Evolutionary conservation across 371 early-diverging fungal genomes (phyloP), one percentile per base, ranked within the genome.

Genomic region (Mucor velutinosus): DNA sequence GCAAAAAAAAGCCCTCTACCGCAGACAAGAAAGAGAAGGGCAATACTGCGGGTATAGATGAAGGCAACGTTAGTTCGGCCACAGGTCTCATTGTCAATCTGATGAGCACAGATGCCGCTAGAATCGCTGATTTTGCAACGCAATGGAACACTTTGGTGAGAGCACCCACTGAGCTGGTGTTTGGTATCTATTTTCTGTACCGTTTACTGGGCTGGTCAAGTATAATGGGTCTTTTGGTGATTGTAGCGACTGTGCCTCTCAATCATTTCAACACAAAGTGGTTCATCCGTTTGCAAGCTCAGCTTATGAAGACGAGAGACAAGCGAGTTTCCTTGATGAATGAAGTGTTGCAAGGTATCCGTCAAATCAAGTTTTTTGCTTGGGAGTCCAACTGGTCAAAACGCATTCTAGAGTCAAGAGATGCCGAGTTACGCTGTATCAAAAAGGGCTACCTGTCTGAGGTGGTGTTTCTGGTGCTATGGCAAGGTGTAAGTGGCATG

Each of bases 81-180:
- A 76, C 84, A 1, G 96, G 96, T n/a, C 86, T 84, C 25, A 83
- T 96, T 55, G 90, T 92, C 67, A 97, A 93, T 72, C 69, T 97
- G 61, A 90, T 96, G 78, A 90, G 95, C n/a, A 90, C 95, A 4
- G 97, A 97, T 68, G 72, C 90, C 6, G 80, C 83, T 43, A 86
- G 93, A 47, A 81, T 96, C 25, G 76, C 86, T 11, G 82, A 85
- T 19, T 79, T 87, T 25, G 64, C 78, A 53, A 80, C 83, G 56
- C 87, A 86, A 71, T 76, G 89, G 76, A 78, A 83, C 67, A 69
- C 78, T 2, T 62, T 85, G 11, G 76, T 88, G 32, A 80, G 80
- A 11, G 77, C 83, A 8, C 90, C 91, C 27, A 78, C 85, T n/a
- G 86, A 87, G 58, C 74, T 92, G 3, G 41, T 67, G 0, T 69